Percentiles rank a stretch among this genome's conserved stretches.
phyloP scores from a whole-genome alignment of 768 basidiomycete genomes.

The Chalciporus piperatus region DNA sequence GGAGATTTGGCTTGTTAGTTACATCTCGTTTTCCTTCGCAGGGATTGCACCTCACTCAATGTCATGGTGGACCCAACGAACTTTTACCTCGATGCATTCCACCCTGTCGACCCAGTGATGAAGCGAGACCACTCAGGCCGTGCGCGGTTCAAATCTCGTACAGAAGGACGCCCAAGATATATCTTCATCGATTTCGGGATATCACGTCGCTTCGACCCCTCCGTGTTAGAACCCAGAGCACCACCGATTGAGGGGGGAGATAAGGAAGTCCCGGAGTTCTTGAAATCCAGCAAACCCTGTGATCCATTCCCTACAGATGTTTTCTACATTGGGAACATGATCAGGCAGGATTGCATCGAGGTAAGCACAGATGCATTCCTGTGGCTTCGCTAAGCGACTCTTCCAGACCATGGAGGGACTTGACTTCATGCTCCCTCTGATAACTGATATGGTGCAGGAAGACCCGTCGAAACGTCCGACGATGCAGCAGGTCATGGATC shows the following conservation, averaged over 20 bases:
- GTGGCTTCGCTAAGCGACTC: too few relatives aligned
- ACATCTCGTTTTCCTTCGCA: neutral
- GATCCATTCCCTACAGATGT: constrained; percentile 45
- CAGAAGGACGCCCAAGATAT: constrained; percentile 28
- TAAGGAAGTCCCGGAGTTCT: constrained; percentile 39
- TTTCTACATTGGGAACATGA: constrained; percentile 42
- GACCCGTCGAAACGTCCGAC: too few relatives aligned
- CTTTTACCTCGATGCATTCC: constrained; percentile 28
- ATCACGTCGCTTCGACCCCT: constrained; percentile 29
- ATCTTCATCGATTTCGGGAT: constrained; percentile 38
- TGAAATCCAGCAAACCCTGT: constrained; percentile 17
- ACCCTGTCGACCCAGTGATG: constrained; percentile 13
- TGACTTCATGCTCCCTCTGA: too few relatives aligned
- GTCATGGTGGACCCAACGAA: constrained; percentile 30
- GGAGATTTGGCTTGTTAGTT: too few relatives aligned
- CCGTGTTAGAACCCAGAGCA: constrained; percentile 24
- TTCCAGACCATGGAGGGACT: too few relatives aligned
- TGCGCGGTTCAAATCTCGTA: constrained; percentile 30
- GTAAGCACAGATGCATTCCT: constrained; percentile 16
- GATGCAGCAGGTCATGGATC: too few relatives aligned
- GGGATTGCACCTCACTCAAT: constrained; percentile 29
- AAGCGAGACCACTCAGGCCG: constrained; percentile 13
- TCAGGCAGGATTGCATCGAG: constrained; percentile 29
- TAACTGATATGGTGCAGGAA: too few relatives aligned
- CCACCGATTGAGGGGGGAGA: constrained; percentile 39